Conservation (phyloP, 305 asterid species). For the Fraxinus sp. region DNA sequence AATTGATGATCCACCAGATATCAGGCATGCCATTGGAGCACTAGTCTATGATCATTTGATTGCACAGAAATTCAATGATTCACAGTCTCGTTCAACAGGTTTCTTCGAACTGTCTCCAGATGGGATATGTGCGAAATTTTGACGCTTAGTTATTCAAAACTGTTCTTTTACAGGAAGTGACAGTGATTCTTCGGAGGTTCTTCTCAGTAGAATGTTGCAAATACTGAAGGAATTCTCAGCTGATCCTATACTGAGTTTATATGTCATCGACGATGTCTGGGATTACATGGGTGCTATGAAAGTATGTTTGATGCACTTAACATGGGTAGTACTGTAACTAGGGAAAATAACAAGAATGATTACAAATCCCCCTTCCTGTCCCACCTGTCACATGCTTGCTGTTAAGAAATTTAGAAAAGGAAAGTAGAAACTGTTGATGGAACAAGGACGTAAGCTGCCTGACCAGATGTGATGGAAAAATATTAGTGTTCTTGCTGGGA, state of each 20-base stretch:
- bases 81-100: slow-evolving; percentile 81
- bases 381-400: background rate
- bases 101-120: slow-evolving; percentile 25
- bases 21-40: slow-evolving; percentile 91
- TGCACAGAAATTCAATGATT: slow-evolving; percentile 84
- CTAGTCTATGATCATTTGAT: slow-evolving; percentile 94
- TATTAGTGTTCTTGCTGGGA: background rate
- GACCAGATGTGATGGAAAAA: background rate
- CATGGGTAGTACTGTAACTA: slow-evolving; percentile 12
- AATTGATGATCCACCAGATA: slow-evolving; percentile 93
- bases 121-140: slow-evolving; percentile 6
- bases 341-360: background rate
- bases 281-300: slow-evolving; percentile 99
- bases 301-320: slow-evolving; percentile 46
- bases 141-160: background rate
- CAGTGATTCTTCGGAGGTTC: slow-evolving; percentile 68
- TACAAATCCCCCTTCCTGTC: background rate
- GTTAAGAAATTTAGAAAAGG: background rate
- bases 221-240: slow-evolving; percentile 86
- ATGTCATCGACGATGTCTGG: slow-evolving; percentile 97
- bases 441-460: background rate
- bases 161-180: slow-evolving; percentile 53
- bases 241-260: slow-evolving; percentile 80
- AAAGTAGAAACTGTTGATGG: background rate
- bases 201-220: slow-evolving; percentile 81